Base-by-base conservation (phyloP, 2,329 filamentous ascomycete genomes). In the Microdochium nivale region DNA sequence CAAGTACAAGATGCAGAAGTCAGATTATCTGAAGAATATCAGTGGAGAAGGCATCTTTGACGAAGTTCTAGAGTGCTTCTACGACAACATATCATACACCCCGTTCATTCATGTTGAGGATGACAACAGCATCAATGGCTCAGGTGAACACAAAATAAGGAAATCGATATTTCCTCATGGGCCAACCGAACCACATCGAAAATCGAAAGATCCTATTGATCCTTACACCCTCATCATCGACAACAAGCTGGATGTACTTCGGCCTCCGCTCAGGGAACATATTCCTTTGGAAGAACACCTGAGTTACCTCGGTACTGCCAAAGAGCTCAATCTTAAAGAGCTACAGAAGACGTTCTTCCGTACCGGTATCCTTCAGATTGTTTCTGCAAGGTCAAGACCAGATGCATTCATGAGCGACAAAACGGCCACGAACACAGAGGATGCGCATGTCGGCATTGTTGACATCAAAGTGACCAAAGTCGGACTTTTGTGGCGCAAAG, bases 381-480 rank as follows among this genome's bases (percentile, higher is more conserved):
- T 99, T 11, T 99, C 94, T 3, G 88, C 90, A 14, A 81, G 94
- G 53, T 99, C 94, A 44, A 81, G 94, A 27, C 94, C 94, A 0
- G 92, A 96, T 65, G 94, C 94, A 1, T 99, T 97, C 70, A 90
- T 96, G 81, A 85, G 86, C 1, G 90, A 94, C 56, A 85, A 88
- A 60, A 91, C 88, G 13, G 84, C 88, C 43, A 86, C 83, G 30
- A 96, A 95, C 58, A 90, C 91, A 0, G 78, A 88, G 25, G 90
- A 94, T 55, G 88, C 90, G 1, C 88, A 94, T 57, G 89, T 90
- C 2, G 94, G 94, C 13, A 87, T 99, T 53, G 92, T 99, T 11
- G 92, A 97, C 67, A 95, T 99, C 64, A 96, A 96, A 60, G 87
- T 97, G 47, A 96, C 92, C 46, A 99, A 97, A 67, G 91, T 99